These are phyloP conservation scores for Septoria linicola DNA, from an alignment of 2,329 filamentous ascomycete genomes.

Conservation along the genomic window DNA sequence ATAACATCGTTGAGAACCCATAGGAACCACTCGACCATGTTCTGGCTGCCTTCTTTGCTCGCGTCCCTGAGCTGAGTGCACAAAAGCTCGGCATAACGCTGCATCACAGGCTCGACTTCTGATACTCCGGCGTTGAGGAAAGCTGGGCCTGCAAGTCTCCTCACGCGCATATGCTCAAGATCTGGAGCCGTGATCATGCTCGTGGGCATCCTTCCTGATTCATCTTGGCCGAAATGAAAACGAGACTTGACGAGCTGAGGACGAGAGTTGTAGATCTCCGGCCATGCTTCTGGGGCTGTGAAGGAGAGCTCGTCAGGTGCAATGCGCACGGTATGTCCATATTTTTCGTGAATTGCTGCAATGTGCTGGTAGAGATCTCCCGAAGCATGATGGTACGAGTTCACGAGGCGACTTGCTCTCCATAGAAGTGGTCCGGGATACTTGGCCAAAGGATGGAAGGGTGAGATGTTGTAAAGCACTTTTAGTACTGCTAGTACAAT, in stretches of 20 bases:
- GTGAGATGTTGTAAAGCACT: slow-evolving; percentile 28
- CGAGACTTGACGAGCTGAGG: slow-evolving; percentile 25
- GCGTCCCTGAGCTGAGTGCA: slow-evolving; percentile 22
- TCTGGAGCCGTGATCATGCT: slow-evolving; percentile 29
- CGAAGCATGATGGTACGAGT: slow-evolving; percentile 26
- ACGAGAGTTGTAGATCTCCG: slow-evolving; percentile 32
- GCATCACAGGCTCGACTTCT: slow-evolving; percentile 27
- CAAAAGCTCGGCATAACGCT: slow-evolving; percentile 26
- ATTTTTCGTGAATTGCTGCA: slow-evolving; percentile 28
- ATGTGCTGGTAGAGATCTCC: slow-evolving; percentile 30
- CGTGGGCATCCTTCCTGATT: slow-evolving; percentile 15
- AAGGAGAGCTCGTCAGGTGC: slow-evolving; percentile 35
- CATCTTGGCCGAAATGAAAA: slow-evolving; percentile 21
- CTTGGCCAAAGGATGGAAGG: slow-evolving; percentile 28
- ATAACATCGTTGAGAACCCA: slow-evolving; percentile 70
- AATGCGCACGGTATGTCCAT: slow-evolving; percentile 32
- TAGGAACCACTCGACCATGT: slow-evolving; percentile 76
- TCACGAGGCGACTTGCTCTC: slow-evolving; percentile 25
- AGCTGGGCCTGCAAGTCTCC: slow-evolving; percentile 22
- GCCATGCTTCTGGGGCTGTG: slow-evolving; percentile 28
- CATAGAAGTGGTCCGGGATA: slow-evolving; percentile 28
- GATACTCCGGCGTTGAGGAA: slow-evolving; percentile 28
- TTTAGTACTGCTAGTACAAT: slow-evolving; percentile 4
- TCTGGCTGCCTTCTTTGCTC: slow-evolving; percentile 64
- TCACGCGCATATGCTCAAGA: slow-evolving; percentile 24